Conservation (phyloP, 345 rosid genomes). For the Lepidium sativum region DNA sequence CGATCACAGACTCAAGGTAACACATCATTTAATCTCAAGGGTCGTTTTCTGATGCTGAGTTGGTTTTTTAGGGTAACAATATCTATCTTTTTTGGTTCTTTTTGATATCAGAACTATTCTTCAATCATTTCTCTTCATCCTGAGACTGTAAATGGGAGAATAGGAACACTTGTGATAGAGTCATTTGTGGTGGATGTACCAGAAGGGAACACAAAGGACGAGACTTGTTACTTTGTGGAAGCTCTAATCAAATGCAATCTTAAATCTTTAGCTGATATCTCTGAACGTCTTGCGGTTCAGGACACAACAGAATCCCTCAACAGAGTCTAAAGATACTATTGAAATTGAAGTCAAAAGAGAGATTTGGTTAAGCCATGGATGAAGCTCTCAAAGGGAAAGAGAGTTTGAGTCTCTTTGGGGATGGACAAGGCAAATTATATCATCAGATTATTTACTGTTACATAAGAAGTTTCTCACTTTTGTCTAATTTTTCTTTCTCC, state of each 20-base stretch:
- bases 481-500: neutral
- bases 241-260: conserved; percentile 90
- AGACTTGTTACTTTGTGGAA: conserved; percentile 90
- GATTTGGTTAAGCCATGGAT: conserved; percentile 20
- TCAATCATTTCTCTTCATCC: conserved; percentile 88
- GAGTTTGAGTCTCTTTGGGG: conserved; percentile 13
- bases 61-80: too few species aligned
- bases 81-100: neutral
- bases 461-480: conserved; percentile 6
- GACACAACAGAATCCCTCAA: conserved; percentile 51
- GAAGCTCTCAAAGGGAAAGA: conserved; percentile 12
- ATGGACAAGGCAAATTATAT: conserved; percentile 18
- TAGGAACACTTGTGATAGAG: conserved; percentile 75
- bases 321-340: conserved; percentile 13
- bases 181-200: conserved; percentile 94
- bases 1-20: conserved; percentile 16
- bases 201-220: conserved; percentile 89
- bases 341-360: neutral
- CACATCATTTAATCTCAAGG: neutral
- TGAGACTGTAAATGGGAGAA: conserved; percentile 76
- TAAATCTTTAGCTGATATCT: conserved; percentile 80
- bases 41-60: neutral
- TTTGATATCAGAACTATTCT: conserved; percentile 68
- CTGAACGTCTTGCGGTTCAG: conserved; percentile 77
- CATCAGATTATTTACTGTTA: neutral